Base-by-base conservation (phyloP, 1,284 basidiomycete species). In the Moesziomyces aphidis region DNA sequence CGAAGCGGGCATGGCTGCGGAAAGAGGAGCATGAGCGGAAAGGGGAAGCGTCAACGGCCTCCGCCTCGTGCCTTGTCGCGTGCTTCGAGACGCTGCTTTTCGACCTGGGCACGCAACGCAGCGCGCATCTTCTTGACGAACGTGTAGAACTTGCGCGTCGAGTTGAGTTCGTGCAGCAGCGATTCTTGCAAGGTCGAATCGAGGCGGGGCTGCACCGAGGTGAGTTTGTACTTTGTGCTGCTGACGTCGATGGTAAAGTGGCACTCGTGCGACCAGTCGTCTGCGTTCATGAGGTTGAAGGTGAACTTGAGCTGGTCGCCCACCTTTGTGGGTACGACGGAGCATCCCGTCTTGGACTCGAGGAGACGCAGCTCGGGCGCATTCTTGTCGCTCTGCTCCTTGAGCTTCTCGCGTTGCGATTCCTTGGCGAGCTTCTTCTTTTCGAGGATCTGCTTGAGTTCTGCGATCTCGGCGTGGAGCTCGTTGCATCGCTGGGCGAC, bases 301-400 rank as follows among this genome's bases (percentile, higher is more conserved):
- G 60, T 72, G 53, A 78, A 68, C 26, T 67, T 69, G 61, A 75
- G 64, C 63, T 75, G 67, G 51, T 75, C 73, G n/a, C 68, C 73
- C 4, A 72, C 68, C 49, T 75, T 75, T 54, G 70, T 65, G 0
- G 76, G 74, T 21, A 58, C 47, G 34, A 80, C 64, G 2, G 68
- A 58, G 44, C 76, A 77, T 23, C 78, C 78, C 4, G 78, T 78
- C 59, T 71, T 64, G 15, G 59, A 49, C 45, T 79, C 60, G 43
- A 81, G 61, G 45, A 75, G 64, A 19, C 64, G 66, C 42, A 79
- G 62, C 55, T 81, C 79, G 23, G 78, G 79, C 19, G 67, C 76
- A 43, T 78, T 79, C 36, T 69, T 68, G 55, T 73, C 61, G 46
- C 73, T 70, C 60, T 80, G 78, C 48, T 63, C 64, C 49, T 69